Evolutionary conservation across 2,329 filamentous ascomycete species (phyloP).

Genomic region (Ascochyta clinopodiicola): DNA sequence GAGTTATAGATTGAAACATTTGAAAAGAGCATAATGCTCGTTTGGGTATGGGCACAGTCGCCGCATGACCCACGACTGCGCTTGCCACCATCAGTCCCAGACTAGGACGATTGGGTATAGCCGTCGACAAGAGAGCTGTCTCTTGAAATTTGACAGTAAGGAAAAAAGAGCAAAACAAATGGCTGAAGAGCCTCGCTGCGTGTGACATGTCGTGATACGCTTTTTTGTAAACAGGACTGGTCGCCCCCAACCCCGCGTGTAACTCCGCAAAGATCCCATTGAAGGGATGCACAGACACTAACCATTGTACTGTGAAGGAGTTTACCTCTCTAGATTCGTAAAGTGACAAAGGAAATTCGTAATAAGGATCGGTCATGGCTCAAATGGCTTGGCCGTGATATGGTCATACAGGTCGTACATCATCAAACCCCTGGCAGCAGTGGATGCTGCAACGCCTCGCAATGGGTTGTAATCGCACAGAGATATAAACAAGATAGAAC

Average conservation of each 20-base stretch:
- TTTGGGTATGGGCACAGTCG: conserved; percentile 16
- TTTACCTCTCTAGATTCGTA: conserved; percentile 31
- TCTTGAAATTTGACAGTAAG: conserved; percentile 30
- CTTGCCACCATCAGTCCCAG: conserved; percentile 35
- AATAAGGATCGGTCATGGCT: conserved; percentile 43
- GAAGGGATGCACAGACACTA: conserved; percentile 27
- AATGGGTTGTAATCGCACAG: conserved; percentile 38
- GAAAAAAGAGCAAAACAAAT: conserved; percentile 26
- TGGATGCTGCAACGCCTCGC: conserved; percentile 41
- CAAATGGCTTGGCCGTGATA: conserved; percentile 32
- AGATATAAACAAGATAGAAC: conserved; percentile 36
- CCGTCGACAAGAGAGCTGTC: conserved; percentile 43
- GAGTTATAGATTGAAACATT: conserved; percentile 34
- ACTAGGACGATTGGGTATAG: conserved; percentile 38
- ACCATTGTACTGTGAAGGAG: conserved; percentile 22
- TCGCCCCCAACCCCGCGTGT: conserved; percentile 13
- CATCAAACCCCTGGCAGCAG: conserved; percentile 37
- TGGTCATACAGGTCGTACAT: conserved; percentile 50
- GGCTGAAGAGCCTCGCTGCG: conserved; percentile 45
- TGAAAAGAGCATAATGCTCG: conserved; percentile 15
- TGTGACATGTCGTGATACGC: conserved; percentile 31
- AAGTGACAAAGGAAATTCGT: conserved; percentile 47
- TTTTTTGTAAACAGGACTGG: conserved; percentile 26
- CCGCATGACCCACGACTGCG: conserved; percentile 36
- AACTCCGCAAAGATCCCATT: conserved; percentile 31